Base-by-base conservation (phyloP, 805 yeast genomes). In the Ogataea paradorogensis region DNA sequence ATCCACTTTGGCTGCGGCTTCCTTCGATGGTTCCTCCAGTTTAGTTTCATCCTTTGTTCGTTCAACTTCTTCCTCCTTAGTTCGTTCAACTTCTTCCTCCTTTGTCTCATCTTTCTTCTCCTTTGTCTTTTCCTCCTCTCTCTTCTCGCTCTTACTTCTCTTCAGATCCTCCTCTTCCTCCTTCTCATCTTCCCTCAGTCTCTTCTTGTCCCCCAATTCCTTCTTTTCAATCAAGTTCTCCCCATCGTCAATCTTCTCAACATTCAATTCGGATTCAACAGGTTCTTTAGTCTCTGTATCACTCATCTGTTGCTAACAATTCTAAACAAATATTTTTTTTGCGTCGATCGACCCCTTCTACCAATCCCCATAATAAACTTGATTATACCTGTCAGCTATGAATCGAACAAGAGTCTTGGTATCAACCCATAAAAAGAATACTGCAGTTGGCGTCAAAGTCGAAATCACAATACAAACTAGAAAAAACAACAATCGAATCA, bases 291-390 rank as follows among this genome's bases (percentile, higher is more conserved):
- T 38, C 24, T 38, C 36, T 8, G 21, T 22, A n/a, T 26, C 29
- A 11, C 15, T 20, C 42, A 38, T 36, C 21, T 33, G 30, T 22
- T 39, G 38, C 34, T 29, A 30, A 29, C 15, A 35, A 40, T 29
- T 30, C 23, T 21, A 34, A 30, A 22, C 29, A 35, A 30, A 38
- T 28, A 25, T 15, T 24, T 33, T 18, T 37, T 31, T 27, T 26
- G 43, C 43, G 43, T 39, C 43, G 43, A 39, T 39, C 38, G 43
- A 20, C 43, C 22, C 25, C 7, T 23, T 27, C 15, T 10, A 34
- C 30, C 24, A 22, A 11, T 15, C 33, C 25, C 36, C 42, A 23
- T 38, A 38, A 15, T 38, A 38, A 11, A 32, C 33, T 28, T 21
- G 15, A 4, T 16, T 22, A 21, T 38, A 38, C 13, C 27, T 7